Evolutionary conservation across 2,329 filamentous ascomycete genomes (phyloP), one percentile per base, ranked within the genome.

Genomic region (Sporothrix luriei): DNA sequence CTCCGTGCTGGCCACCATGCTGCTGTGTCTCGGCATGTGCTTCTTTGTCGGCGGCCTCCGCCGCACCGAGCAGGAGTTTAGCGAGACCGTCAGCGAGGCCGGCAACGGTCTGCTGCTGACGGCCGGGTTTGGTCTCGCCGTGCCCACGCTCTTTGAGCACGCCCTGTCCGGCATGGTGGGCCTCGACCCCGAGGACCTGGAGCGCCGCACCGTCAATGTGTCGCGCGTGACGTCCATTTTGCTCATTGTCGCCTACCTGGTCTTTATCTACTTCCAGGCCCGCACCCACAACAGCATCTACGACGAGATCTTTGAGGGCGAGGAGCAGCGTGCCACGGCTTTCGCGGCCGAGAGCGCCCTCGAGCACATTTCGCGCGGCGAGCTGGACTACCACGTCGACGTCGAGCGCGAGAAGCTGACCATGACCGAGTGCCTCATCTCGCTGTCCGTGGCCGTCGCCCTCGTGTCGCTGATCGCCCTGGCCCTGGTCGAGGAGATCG

Each of bases 1-100:
- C 48, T 94, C 91, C 0, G 91, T 96, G 57, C 79, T 97, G 46
- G 92, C 93, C 14, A 96, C 93, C 43, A 85, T 95, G 80, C 80
- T 96, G 57, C 83, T 96, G 0, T 96, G 92, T 74, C 80, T 96
- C 33, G 93, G 93, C 0, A 76, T 90, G 67, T 95, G 92, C 77
- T 96, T 97, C 81, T 87, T 94, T 72, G 85, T 88, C 26, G 91
- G 91, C 52, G 92, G 93, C 10, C 73, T 94, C 48, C 82, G 83
- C 68, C 86, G 89, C 43, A 83, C 91, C 6, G 87, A 91, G 73
- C 87, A 93, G 74, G 83, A 82, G 19, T 95, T 96, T 76, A 90
- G 91, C 75, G 87, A 90, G 70, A 88, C 89, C 4, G 85, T 96
- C 69, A 91, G 89, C 73, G 93, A 97, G 79, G 90, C 91, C 9